A percentile compares a stretch with the other conserved stretches of the same genome.
Evolutionary conservation across 2,329 filamentous ascomycete species (phyloP).

Genomic region (Hymenoscyphus fructigenus): DNA sequence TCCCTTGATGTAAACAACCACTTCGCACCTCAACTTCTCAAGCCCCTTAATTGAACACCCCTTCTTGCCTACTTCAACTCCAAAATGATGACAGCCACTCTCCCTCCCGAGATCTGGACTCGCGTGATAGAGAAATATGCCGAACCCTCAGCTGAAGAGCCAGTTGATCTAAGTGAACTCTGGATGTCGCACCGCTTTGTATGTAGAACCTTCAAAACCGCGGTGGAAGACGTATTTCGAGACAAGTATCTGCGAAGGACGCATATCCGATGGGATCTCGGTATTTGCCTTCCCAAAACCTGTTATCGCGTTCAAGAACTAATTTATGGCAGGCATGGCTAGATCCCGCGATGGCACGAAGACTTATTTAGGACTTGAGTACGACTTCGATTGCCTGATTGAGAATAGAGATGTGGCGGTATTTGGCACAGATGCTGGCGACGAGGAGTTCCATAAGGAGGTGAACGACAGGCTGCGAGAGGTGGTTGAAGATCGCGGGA

Average conservation of each 20-base stretch:
- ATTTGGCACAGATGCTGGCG: background rate
- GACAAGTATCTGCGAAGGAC: slow-evolving; percentile 21
- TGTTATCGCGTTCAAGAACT: background rate
- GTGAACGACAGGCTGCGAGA: background rate
- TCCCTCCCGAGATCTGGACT: slow-evolving; percentile 25
- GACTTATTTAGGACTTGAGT: background rate
- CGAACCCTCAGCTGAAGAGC: background rate
- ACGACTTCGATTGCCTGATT: background rate
- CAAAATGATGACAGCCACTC: slow-evolving; percentile 4
- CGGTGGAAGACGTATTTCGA: slow-evolving; percentile 19
- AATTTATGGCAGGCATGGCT: background rate
- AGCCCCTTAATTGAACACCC: too few species aligned
- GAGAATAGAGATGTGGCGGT: background rate
- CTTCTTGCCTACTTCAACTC: background rate
- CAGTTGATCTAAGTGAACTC: slow-evolving; percentile 16
- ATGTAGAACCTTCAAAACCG: slow-evolving; percentile 16
- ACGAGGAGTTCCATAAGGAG: background rate
- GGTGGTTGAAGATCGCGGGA: background rate
- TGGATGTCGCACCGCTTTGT: slow-evolving; percentile 24
- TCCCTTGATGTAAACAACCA: too few species aligned
- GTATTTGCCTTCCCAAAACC: slow-evolving; percentile 8
- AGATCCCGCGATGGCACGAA: background rate
- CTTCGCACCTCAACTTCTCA: too few species aligned
- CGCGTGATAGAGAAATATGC: slow-evolving; percentile 17
- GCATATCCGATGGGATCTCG: slow-evolving; percentile 17